Evolutionary conservation across 2,329 filamentous ascomycete genomes (phyloP), one percentile per base, ranked within the genome.

Genomic region (Cadophora luteo-olivacea): DNA sequence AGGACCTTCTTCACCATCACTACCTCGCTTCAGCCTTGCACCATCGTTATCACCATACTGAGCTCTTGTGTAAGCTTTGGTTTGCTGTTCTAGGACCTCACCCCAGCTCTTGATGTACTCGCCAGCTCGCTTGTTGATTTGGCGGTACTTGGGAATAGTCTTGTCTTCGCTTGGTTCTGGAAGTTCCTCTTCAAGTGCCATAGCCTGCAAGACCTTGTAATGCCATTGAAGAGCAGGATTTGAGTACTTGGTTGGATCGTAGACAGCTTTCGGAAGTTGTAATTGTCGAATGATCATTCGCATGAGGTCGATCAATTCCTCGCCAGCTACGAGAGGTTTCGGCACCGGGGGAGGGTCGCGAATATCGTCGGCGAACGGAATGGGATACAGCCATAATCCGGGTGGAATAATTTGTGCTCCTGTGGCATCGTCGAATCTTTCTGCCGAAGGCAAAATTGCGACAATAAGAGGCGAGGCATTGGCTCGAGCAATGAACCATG

Each of bases 201-300:
- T 85, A 7, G 92, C 91, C 80, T 99, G 96, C 0, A 99, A 83
- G 57, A 99, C 97, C 70, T 89, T 91, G 83, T 98, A 99, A 81
- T 98, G 96, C 94, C 95, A 99, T 81, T 99, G 96, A 29, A 99
- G 84, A 9, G 92, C 87, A 11, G 94, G 94, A 70, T 99, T 99
- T 0, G 96, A 93, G 76, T 97, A 98, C 76, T 91, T 96, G 1
- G 84, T 83, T 0, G 95, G 94, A 73, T 97, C 91, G 77, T 97
- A 99, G 38, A 87, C 84, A 6, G 87, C 94, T 76, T 92, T 94
- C 0, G 96, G 96, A 8, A 99, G 87, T 77, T 97, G 93, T 0
- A 78, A 51, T 63, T 78, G 93, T 77, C 96, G 91, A 2, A 97
- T 84, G 4, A 97, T 87, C 6, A 86, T 86, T 60, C 92, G 87